Conservation (phyloP, 352 stramenopile species). For the Globisporangium viniferum region DNA sequence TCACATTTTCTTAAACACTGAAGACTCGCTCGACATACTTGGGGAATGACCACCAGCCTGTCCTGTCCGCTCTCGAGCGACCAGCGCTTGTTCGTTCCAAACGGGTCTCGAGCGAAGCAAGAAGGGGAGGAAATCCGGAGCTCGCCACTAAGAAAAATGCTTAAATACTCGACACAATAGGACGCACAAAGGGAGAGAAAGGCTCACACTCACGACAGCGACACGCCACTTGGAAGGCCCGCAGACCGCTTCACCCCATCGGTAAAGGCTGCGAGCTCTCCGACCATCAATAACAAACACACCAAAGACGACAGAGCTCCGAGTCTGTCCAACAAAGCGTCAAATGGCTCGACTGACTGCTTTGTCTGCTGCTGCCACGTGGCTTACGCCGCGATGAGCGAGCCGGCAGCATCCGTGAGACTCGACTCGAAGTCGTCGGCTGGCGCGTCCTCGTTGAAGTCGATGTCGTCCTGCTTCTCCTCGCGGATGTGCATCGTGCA, state of each 20-base stretch:
- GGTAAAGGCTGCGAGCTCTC: background rate
- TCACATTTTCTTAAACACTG: slow-evolving; percentile 11
- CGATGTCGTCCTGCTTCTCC: slow-evolving; percentile 57
- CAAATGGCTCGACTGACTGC: background rate
- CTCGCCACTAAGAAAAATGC: slow-evolving; percentile 9
- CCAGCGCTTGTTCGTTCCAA: slow-evolving; percentile 14
- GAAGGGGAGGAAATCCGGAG: background rate
- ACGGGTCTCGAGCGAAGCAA: background rate
- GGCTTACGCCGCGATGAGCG: slow-evolving; percentile 1
- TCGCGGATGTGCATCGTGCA: slow-evolving; percentile 89
- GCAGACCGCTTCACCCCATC: background rate
- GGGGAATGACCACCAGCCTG: background rate
- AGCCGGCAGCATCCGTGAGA: slow-evolving; percentile 9
- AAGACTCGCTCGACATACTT: background rate
- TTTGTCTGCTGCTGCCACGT: background rate
- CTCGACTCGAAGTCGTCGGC: background rate
- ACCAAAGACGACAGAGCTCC: background rate
- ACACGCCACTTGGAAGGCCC: background rate
- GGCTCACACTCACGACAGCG: slow-evolving; percentile 2
- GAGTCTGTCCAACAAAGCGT: background rate
- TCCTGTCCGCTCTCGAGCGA: slow-evolving; percentile 6
- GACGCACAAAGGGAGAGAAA: background rate
- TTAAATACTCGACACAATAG: slow-evolving; percentile 20
- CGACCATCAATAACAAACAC: background rate
- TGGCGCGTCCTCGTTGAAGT: slow-evolving; percentile 9